phyloP scores from a whole-genome alignment of 2,329 filamentous ascomycete species.

The Aspergillus chevalieri region DNA sequence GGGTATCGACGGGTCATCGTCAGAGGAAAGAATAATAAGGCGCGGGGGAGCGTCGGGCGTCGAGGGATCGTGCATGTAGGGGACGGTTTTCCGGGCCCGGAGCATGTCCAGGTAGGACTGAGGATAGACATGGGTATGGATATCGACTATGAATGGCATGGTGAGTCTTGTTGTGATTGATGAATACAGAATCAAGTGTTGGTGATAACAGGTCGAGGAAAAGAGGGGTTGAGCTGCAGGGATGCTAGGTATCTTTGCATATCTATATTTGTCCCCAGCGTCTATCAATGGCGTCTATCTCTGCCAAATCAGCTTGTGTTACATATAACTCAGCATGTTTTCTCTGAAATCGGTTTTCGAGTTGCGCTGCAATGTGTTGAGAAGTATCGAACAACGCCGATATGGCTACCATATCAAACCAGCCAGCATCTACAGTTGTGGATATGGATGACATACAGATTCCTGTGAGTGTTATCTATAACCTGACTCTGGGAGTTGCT shows the following conservation, averaged over 20 bases:
- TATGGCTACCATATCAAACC: neutral
- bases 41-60: slow-evolving; percentile 26
- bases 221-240: neutral
- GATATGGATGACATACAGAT: slow-evolving; percentile 41
- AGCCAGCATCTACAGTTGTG: slow-evolving; percentile 27
- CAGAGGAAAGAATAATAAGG: slow-evolving; percentile 43
- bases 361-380: no score
- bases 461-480: slow-evolving; percentile 24
- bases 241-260: neutral
- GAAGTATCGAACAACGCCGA: neutral
- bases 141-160: slow-evolving; percentile 47
- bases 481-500: neutral
- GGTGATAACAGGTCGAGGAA: neutral
- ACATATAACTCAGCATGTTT: no score
- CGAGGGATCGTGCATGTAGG: slow-evolving; percentile 39
- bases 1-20: slow-evolving; percentile 36
- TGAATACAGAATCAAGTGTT: slow-evolving; percentile 2
- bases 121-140: slow-evolving; percentile 60
- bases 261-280: neutral
- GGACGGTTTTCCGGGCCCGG: slow-evolving; percentile 44
- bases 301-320: neutral
- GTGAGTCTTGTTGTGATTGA: slow-evolving; percentile 2
- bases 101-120: slow-evolving; percentile 55
- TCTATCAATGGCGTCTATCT: neutral
- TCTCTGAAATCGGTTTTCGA: no score